phyloP scores from a whole-genome alignment of 768 basidiomycete genomes.

The Boletus bicolor region DNA sequence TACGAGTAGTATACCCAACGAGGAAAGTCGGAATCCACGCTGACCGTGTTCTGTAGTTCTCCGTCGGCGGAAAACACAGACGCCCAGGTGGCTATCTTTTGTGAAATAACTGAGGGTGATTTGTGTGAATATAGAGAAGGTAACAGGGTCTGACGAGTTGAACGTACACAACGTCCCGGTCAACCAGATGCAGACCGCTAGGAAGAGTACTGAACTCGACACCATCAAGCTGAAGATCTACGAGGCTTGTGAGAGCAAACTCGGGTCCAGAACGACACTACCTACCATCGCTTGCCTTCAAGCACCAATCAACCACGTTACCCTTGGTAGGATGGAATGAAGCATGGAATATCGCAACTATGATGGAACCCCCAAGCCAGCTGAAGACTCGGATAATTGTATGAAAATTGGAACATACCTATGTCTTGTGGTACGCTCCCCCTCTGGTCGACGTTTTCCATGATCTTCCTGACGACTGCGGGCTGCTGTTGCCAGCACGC shows the following conservation, averaged over 20 bases:
- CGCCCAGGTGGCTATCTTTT: constrained; percentile 63
- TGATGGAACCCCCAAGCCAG: neutral
- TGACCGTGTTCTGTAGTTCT: constrained; percentile 68
- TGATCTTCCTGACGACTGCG: constrained; percentile 20
- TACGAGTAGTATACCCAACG: constrained; percentile 70
- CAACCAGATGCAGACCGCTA: constrained; percentile 77
- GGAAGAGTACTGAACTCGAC: constrained; percentile 82
- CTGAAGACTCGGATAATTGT: neutral
- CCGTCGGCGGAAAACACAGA: constrained; percentile 71
- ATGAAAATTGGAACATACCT: constrained; percentile 33
- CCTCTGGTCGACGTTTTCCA: constrained; percentile 30
- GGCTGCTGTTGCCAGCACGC: constrained; percentile 23
- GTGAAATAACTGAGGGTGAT: constrained; percentile 58
- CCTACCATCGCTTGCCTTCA: constrained; percentile 67
- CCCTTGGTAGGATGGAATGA: constrained; percentile 84
- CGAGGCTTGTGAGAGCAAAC: neutral
- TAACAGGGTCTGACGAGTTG: neutral
- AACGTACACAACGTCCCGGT: constrained; percentile 74
- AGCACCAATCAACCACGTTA: constrained; percentile 75
- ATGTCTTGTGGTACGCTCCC: constrained; percentile 50
- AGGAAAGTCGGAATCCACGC: constrained; percentile 76
- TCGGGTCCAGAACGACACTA: neutral
- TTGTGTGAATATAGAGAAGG: constrained; percentile 8
- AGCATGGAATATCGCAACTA: constrained; percentile 81
- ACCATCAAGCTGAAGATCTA: constrained; percentile 64